These are phyloP conservation scores for Pleurozium schreberi DNA, from an alignment of 225 moss, liverwort and hornwort genomes.

Conservation along the genomic window DNA sequence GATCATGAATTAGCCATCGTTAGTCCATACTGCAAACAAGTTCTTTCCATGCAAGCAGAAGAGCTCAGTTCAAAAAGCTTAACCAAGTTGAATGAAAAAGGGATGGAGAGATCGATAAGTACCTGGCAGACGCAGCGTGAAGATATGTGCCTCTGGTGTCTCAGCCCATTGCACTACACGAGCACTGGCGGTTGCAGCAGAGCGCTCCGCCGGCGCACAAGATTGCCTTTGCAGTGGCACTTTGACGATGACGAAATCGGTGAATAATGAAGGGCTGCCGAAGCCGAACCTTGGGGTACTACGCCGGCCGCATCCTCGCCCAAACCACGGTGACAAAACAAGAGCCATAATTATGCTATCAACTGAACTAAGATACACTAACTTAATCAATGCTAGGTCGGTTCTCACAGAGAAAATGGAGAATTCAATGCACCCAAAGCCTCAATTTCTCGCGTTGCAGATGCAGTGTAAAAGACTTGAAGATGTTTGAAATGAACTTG, in stretches of 20 bases:
- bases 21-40: not conserved
- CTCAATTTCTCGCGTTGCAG: not conserved
- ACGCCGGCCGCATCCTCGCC: not conserved
- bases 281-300: not conserved
- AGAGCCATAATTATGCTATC: not conserved
- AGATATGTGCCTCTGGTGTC: not conserved
- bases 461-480: not conserved
- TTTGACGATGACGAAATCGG: not conserved
- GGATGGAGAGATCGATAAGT: not conserved
- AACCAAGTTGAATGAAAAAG: not conserved
- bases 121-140: slow-evolving; percentile 8
- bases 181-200: not conserved
- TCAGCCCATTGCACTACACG: not conserved
- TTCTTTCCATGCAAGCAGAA: not conserved
- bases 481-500: not conserved
- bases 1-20: not conserved
- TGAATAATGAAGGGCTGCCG: not conserved
- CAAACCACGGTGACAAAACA: slow-evolving; percentile 6
- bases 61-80: not conserved
- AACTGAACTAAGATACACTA: not conserved
- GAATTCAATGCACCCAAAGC: not conserved
- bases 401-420: not conserved
- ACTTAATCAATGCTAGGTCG: not conserved
- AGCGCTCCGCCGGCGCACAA: not conserved
- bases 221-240: not conserved